A percentile compares a stretch with the other conserved stretches of the same genome.
Evolutionary conservation across 192 early-diverging fungal genomes (phyloP).

Genomic region (Entomortierella parvispora): DNA sequence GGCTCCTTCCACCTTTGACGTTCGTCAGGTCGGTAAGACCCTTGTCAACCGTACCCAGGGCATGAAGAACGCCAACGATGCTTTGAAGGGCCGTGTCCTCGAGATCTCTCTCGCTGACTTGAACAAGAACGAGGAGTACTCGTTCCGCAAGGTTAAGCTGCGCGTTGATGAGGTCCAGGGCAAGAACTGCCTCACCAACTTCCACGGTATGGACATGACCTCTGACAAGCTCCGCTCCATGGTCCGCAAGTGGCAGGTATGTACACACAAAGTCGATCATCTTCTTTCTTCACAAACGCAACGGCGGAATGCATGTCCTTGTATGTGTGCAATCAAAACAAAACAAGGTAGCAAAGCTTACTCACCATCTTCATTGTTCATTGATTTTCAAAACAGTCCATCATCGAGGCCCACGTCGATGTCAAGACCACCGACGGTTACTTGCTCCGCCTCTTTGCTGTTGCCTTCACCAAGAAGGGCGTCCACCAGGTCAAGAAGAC

Average conservation of each 20-base stretch:
- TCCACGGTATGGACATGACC: constrained; percentile 99
- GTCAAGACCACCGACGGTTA: constrained; percentile 99
- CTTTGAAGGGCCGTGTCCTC: constrained; percentile 95
- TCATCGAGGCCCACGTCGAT: constrained; percentile 97
- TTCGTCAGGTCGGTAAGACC: constrained; percentile 97
- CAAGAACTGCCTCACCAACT: constrained; percentile 99
- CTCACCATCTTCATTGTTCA: not conserved
- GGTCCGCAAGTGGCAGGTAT: constrained; percentile 98
- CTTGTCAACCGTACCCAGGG: constrained; percentile 99
- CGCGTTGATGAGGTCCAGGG: constrained; percentile 97
- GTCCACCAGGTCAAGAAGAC: constrained; percentile 97
- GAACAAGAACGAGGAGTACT: constrained; percentile 89
- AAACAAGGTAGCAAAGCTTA: too few relatives aligned
- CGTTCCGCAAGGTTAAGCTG: constrained; percentile 98
- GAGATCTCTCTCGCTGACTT: constrained; percentile 98
- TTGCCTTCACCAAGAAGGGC: constrained; percentile 96
- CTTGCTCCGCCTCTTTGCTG: constrained; percentile 95
- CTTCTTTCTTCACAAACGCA: constrained; percentile 7
- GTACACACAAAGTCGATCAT: too few relatives aligned
- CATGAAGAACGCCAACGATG: constrained; percentile 95
- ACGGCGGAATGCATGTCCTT: not conserved
- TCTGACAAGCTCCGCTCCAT: constrained; percentile 99
- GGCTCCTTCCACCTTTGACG: constrained; percentile 96
- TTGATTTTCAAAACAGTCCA: constrained; percentile 61
- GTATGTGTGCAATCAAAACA: not conserved